Percentiles rank a stretch among this genome's conserved stretches.
Evolutionary conservation across 805 yeast species (phyloP).

Genomic region (Kluyveromyces dobzhanskii): DNA sequence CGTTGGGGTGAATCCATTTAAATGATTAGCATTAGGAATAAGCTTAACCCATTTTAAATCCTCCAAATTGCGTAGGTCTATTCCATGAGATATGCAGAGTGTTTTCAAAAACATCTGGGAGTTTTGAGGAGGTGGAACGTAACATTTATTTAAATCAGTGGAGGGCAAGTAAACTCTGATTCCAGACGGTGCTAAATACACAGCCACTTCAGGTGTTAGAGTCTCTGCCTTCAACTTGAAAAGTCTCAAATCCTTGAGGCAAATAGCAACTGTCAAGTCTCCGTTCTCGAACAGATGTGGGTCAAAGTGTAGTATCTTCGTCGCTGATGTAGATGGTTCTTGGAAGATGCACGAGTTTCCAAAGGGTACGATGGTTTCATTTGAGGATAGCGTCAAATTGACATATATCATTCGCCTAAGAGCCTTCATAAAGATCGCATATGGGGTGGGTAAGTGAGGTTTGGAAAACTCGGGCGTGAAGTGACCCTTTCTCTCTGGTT

Average conservation of each 20-base stretch:
- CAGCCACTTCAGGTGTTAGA: conserved; percentile 29
- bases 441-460: conserved; percentile 32
- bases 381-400: conserved; percentile 25
- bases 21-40: conserved; percentile 58
- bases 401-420: conserved; percentile 35
- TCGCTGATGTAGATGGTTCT: conserved; percentile 11
- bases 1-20: conserved; percentile 59
- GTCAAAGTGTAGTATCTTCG: conserved; percentile 34
- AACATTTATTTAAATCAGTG: conserved; percentile 28
- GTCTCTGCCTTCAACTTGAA: conserved; percentile 17
- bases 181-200: conserved; percentile 50
- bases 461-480: conserved; percentile 29
- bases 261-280: conserved; percentile 33
- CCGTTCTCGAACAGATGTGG: conserved; percentile 42
- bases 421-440: conserved; percentile 43
- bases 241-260: conserved; percentile 28
- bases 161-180: conserved; percentile 39
- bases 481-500: conserved; percentile 27
- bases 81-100: conserved; percentile 32
- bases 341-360: conserved; percentile 37
- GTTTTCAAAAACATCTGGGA: conserved; percentile 31
- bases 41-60: conserved; percentile 53
- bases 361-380: conserved; percentile 38
- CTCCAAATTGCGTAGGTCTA: conserved; percentile 17
- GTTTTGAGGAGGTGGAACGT: conserved; percentile 36